These are phyloP conservation scores for Thalassiosira ordinaria DNA, from an alignment of 352 stramenopile species.

Conservation along the genomic window DNA sequence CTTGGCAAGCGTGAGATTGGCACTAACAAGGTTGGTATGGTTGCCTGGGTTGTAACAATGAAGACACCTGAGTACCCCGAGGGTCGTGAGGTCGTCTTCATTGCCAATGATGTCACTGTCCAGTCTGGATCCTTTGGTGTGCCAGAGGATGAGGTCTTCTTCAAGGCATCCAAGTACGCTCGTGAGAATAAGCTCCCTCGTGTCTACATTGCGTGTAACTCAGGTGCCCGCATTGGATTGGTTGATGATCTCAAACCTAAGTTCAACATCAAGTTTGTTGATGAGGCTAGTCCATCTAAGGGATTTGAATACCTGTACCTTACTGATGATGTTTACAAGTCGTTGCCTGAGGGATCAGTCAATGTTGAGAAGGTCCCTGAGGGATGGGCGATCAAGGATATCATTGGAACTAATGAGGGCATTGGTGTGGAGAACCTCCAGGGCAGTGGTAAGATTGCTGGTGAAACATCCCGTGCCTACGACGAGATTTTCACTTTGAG, in stretches of 20 bases:
- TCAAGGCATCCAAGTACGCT: constrained; percentile 95
- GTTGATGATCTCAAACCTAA: constrained; percentile 98
- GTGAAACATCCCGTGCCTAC: constrained; percentile 98
- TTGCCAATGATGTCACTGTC: constrained; percentile 99
- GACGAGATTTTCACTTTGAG: constrained; percentile 99
- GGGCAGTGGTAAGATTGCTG: constrained; percentile 98
- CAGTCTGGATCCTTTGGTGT: constrained; percentile 99
- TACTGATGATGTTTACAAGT: constrained; percentile 94
- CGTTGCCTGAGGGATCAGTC: constrained; percentile 90
- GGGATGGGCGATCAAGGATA: constrained; percentile 90
- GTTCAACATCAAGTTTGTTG: constrained; percentile 93
- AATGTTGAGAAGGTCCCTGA: constrained; percentile 89
- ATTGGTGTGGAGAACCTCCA: constrained; percentile 99
- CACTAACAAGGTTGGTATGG: constrained; percentile 95
- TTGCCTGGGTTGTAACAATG: constrained; percentile 96
- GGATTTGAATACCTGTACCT: constrained; percentile 99
- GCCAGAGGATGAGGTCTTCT: constrained; percentile 96
- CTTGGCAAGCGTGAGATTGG: constrained; percentile 81
- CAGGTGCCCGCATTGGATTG: constrained; percentile 98
- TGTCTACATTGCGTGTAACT: constrained; percentile 99
- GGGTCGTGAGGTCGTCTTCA: constrained; percentile 97
- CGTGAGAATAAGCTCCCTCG: constrained; percentile 94
- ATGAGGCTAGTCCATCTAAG: constrained; percentile 93
- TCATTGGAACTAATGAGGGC: constrained; percentile 94
- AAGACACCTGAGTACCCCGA: constrained; percentile 98